Percentiles rank a stretch among this genome's conserved stretches.
These are phyloP conservation scores for Flagelloscypha sp. DNA, from an alignment of 768 basidiomycete species.

Conservation along the genomic window DNA sequence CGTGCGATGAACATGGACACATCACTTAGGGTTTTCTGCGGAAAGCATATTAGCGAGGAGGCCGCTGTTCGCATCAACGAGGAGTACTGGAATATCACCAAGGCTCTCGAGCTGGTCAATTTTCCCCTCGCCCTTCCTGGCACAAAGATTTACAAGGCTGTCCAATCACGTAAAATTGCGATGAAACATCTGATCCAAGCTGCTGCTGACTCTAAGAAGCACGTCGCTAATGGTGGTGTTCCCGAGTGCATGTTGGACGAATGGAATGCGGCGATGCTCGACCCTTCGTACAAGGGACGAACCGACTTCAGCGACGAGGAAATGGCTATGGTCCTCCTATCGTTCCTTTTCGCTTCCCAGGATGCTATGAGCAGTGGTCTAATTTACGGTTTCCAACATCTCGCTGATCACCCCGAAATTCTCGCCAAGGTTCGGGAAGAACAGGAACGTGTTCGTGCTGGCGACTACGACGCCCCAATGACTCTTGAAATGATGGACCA, in stretches of 20 bases:
- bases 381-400: constrained; percentile 93
- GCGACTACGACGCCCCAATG: constrained; percentile 66
- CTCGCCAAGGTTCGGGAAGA: constrained; percentile 86
- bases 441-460: constrained; percentile 75
- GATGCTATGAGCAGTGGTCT: constrained; percentile 98
- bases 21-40: constrained; percentile 93
- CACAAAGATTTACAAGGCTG: constrained; percentile 91
- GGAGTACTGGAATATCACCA: constrained; percentile 94
- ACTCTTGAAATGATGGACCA: constrained; percentile 85
- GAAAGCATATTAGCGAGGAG: constrained; percentile 75
- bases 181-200: constrained; percentile 75
- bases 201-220: constrained; percentile 68
- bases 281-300: constrained; percentile 62
- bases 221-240: constrained; percentile 73
- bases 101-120: constrained; percentile 95
- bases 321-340: constrained; percentile 95
- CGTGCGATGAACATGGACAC: constrained; percentile 96
- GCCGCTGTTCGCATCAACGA: constrained; percentile 77
- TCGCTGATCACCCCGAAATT: constrained; percentile 86
- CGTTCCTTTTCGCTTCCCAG: constrained; percentile 93
- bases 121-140: constrained; percentile 94
- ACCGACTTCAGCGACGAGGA: constrained; percentile 87
- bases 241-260: constrained; percentile 88
- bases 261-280: constrained; percentile 73
- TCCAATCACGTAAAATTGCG: constrained; percentile 82